A percentile compares a stretch with the other conserved stretches of the same genome.
Evolutionary conservation across 768 basidiomycete genomes (phyloP).

Genomic region (Baorangia bicolor): DNA sequence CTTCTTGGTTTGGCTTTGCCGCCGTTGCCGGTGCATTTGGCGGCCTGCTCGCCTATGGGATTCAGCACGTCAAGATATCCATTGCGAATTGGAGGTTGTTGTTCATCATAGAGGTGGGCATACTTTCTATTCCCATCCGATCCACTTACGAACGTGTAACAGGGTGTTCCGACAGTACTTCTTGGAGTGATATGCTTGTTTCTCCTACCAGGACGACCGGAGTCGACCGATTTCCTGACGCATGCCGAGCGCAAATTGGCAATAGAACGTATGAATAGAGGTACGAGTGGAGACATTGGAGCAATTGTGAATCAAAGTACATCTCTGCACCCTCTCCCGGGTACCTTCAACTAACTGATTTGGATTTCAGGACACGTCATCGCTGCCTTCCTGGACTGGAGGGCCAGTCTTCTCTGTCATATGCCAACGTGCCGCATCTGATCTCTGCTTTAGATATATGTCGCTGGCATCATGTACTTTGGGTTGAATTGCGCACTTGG

Average conservation of each 20-base stretch:
- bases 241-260: slow-evolving; percentile 34
- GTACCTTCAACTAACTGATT: background rate
- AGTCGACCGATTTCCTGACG: slow-evolving; percentile 35
- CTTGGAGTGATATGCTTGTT: slow-evolving; percentile 29
- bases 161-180: slow-evolving; percentile 57
- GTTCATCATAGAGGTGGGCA: slow-evolving; percentile 28
- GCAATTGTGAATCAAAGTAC: slow-evolving; percentile 41
- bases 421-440: background rate
- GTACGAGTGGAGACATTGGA: slow-evolving; percentile 42
- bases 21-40: slow-evolving; percentile 57
- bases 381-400: slow-evolving; percentile 49
- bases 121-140: background rate
- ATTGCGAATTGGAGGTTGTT: slow-evolving; percentile 43
- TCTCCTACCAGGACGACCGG: slow-evolving; percentile 32
- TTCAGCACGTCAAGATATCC: slow-evolving; percentile 40
- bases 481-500: slow-evolving; percentile 48
- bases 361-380: slow-evolving; percentile 37
- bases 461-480: slow-evolving; percentile 49
- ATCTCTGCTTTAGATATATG: slow-evolving; percentile 35
- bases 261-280: slow-evolving; percentile 38
- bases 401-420: slow-evolving; percentile 18
- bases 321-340: background rate
- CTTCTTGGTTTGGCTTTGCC: slow-evolving; percentile 58
- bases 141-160: background rate
- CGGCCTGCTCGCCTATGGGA: slow-evolving; percentile 53